Conservation (phyloP, 768 basidiomycete species). For the Filobasidium wieringae region DNA sequence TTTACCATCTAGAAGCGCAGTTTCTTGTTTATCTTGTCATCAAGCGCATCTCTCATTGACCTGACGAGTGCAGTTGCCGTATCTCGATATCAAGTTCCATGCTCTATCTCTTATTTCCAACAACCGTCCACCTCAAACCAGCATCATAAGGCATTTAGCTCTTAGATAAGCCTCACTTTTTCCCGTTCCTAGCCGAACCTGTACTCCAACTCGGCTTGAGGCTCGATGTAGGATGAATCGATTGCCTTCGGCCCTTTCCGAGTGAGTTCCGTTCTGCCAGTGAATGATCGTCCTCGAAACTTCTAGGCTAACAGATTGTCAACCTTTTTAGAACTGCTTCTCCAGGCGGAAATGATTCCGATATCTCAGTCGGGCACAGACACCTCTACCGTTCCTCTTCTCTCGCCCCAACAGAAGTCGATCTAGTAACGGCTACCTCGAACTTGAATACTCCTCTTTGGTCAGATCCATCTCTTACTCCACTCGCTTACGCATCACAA, state of each 20-base stretch:
- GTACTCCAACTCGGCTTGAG: no score
- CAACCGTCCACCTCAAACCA: no score
- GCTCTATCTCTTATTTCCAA: no score
- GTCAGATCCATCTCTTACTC: conserved; percentile 3
- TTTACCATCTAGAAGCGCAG: no score
- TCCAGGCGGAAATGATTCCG: background rate
- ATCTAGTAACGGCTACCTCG: background rate
- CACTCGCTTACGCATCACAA: background rate
- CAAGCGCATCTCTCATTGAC: no score
- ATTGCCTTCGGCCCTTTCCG: conserved; percentile 9
- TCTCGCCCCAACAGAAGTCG: background rate
- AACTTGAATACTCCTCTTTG: background rate
- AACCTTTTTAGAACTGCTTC: background rate
- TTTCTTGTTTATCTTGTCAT: no score
- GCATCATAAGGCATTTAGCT: no score
- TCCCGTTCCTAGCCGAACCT: no score
- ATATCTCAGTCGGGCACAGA: background rate
- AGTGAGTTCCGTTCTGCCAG: background rate
- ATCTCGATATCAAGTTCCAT: no score
- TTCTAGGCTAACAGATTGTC: background rate
- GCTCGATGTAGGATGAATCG: conserved; percentile 7
- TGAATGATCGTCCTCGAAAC: background rate
- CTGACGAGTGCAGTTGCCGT: no score
- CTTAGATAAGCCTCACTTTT: no score
- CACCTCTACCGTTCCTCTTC: background rate